Evolutionary conservation across 352 stramenopile genomes (phyloP), one percentile per base, ranked within the genome.

Genomic region (Pythium coloratum): DNA sequence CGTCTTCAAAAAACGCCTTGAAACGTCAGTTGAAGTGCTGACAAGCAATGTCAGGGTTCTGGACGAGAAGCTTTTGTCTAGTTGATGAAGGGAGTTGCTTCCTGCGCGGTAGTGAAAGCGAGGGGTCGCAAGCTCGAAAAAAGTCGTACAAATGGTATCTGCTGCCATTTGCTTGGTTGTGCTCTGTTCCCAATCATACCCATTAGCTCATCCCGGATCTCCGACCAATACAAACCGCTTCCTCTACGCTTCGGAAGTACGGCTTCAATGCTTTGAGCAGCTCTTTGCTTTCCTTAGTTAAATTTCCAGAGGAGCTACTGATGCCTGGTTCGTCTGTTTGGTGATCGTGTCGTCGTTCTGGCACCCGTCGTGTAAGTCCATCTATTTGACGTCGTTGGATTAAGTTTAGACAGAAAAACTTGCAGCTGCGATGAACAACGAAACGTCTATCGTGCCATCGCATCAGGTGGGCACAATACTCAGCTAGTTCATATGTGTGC

Each of bases 71-170:
- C n/a, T n/a, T n/a, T n/a, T n/a, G 49, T 46, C 9, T 62, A 8
- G n/a, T n/a, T 2, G 26, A n/a, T n/a, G n/a, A n/a, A n/a, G n/a
- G n/a, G n/a, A n/a, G n/a, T n/a, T n/a, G n/a, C n/a, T 26, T 16
- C 2, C 18, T 36, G 14, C 2, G 9, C 33, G 57, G 36, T 9
- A 60, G 50, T 7, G 57, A 38, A 9, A 71, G 10, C 0, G 3
- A 5, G 0, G 68, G 59, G n/a, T 71, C 28, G 30, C 69, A 72
- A 0, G 36, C 72, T 16, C 54, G 13, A 24, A 68, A 63, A 28
- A 73, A 73, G 46, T 73, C 68, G 71, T 26, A 60, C 76, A 51
- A 64, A 64, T 67, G 0, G 57, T 69, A 10, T n/a, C n/a, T n/a
- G n/a, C n/a, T 56, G 65, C 49, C 65, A 74, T 14, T 32, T 55